Evolutionary conservation across 23 red algal species (phyloP).

Genomic region (Gracilariopsis chorda): DNA sequence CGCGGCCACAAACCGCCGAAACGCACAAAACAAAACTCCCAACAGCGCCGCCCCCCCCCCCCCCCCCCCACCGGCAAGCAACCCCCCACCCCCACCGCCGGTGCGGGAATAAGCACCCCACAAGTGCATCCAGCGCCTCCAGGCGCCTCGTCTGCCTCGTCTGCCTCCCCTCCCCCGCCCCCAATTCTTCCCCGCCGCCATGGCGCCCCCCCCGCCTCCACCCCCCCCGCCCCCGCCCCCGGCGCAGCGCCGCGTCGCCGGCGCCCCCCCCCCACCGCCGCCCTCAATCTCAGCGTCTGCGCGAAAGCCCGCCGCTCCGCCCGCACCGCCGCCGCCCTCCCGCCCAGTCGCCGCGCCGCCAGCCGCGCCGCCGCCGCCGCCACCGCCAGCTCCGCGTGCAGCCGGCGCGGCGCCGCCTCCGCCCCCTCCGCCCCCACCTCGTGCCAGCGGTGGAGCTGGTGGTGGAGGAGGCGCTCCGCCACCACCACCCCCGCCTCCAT

Average conservation of each 20-base stretch:
- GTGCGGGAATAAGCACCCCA: neutral
- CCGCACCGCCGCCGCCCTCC: neutral
- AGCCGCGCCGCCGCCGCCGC: neutral
- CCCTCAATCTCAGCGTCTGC: neutral
- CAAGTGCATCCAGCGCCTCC: neutral
- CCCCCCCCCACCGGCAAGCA: neutral
- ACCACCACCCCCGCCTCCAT: constrained; percentile 46
- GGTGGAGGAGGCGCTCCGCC: constrained; percentile 12
- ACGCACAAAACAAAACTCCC: neutral
- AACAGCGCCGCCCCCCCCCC: neutral
- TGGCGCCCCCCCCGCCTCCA: constrained; percentile 20
- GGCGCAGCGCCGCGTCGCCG: neutral
- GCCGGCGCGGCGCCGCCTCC: constrained; percentile 11
- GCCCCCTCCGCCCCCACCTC: constrained; percentile 43
- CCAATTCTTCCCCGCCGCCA: neutral
- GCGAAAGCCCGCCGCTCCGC: neutral
- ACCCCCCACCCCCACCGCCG: neutral
- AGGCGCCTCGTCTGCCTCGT: neutral
- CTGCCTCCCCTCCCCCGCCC: neutral
- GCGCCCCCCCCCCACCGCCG: neutral
- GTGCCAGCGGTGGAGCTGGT: constrained; percentile 16
- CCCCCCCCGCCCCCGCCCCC: constrained; percentile 19
- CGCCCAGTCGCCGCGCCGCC: neutral
- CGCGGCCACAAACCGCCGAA: neutral
- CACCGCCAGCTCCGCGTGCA: neutral